Evolutionary conservation across 345 rosid species (phyloP), one percentile per base, ranked within the genome.

Genomic region (Gossypium stocksii): DNA sequence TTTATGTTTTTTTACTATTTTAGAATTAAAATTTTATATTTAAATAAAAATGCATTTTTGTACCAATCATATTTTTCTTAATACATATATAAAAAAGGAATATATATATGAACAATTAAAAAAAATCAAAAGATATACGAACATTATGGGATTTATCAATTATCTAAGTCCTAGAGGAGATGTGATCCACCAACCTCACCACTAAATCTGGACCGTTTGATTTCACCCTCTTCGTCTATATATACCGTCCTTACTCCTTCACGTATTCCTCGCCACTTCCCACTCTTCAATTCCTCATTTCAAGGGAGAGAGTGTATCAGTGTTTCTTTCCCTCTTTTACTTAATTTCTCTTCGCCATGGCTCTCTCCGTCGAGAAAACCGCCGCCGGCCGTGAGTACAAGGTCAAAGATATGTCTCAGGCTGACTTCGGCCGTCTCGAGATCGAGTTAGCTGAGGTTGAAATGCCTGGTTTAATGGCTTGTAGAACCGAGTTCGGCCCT

Each of bases 341-440:
- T 23, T 34, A 34, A 4, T 41, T 44, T 57, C 38, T 34, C 14
- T 6, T 1, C 13, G n/a, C n/a, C 38, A 93, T 93, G 98, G 85
- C 98, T 70, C 80, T 91, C 79, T 22, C 76, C 16, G 98, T 91
- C 0, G 98, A 93, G 88, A 91, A 89, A 73, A 87, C 92, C 66
- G 75, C 89, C 0, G 77, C 83, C 71, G 97, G 98, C 74, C 97
- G 92, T 44, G 97, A 93, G 76, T 90, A 87, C 90, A 92, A 92
- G 88, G 94, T 90, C 78, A 90, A 86, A 83, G 97, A 92, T 81
- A 77, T 90, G 91, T 86, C 96, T 25, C 97, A 90, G 84, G 98
- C 97, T 34, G 97, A 89, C 82, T 93, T 93, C 81, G 98, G 98
- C 60, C 93, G 98, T 19, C 91, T 89, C 52, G 97, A 91, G 79